phyloP scores from a whole-genome alignment of 257 asterid genomes.

The Rauvolfia tetraphylla region DNA sequence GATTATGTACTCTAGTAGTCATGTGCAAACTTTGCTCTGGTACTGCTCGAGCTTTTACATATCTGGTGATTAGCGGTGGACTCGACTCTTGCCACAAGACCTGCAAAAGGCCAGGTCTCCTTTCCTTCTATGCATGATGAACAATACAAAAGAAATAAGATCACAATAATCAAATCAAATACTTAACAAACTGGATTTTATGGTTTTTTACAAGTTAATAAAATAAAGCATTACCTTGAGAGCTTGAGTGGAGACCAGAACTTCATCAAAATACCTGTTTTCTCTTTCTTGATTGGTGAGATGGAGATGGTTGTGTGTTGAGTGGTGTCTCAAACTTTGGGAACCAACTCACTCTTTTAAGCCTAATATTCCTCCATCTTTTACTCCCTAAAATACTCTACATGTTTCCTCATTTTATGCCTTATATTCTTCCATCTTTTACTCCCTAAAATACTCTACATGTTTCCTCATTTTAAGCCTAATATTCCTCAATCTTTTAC shows the following conservation, averaged over 20 bases:
- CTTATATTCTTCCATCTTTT: too few relatives aligned
- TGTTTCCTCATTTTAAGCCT: too few relatives aligned
- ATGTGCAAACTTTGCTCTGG: not conserved
- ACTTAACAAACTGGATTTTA: not conserved
- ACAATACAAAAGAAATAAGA: not conserved
- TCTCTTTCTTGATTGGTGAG: not conserved
- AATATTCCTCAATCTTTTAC: too few relatives aligned
- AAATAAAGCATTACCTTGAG: conserved; percentile 1
- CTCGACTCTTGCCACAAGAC: conserved; percentile 41
- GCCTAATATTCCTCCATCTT: too few relatives aligned
- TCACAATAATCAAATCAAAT: not conserved
- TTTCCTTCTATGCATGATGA: not conserved
- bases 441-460: too few relatives aligned
- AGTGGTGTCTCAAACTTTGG: too few relatives aligned
- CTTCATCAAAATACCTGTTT: not conserved
- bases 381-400: too few relatives aligned
- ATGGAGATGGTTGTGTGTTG: not conserved
- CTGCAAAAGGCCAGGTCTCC: conserved; percentile 35
- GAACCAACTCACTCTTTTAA: too few relatives aligned
- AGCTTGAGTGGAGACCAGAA: not conserved
- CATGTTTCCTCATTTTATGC: too few relatives aligned
- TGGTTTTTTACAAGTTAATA: too few relatives aligned
- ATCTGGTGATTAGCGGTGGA: conserved; percentile 41
- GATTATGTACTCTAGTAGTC: not conserved
- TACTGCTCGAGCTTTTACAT: conserved; percentile 24